Conservation (phyloP, 1,284 basidiomycete species). For the Cryptococcus depauperatus region DNA sequence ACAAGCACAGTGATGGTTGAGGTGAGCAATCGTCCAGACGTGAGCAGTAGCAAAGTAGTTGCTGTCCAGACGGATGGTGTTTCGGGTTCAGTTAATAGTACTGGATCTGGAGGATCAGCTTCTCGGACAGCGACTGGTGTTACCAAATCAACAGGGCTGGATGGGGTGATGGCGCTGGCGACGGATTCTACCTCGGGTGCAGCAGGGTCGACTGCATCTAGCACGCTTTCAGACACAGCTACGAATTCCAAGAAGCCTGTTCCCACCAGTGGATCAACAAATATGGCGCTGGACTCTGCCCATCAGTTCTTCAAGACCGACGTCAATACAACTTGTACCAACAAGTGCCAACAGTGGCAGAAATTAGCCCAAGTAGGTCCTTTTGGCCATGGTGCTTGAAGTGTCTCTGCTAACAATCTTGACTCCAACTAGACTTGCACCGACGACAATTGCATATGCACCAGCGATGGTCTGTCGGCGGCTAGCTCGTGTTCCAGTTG, state of each 20-base stretch:
- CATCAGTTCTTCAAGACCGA: constrained; percentile 3
- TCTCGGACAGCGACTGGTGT: background rate
- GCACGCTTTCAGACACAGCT: background rate
- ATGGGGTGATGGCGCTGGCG: background rate
- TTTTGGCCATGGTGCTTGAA: no score
- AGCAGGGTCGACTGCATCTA: background rate
- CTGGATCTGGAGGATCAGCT: background rate
- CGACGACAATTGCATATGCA: constrained; percentile 21
- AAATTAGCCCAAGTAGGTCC: constrained; percentile 14
- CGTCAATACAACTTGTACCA: constrained; percentile 3
- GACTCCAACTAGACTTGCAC: constrained; percentile 15
- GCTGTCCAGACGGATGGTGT: background rate
- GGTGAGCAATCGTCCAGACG: background rate
- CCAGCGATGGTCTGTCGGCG: constrained; percentile 7
- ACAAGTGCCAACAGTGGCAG: constrained; percentile 5
- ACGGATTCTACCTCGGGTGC: background rate
- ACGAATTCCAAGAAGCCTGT: background rate
- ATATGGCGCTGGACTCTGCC: constrained; percentile 5
- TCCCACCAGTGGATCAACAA: background rate
- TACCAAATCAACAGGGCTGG: background rate
- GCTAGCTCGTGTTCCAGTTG: constrained; percentile 18
- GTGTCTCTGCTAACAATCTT: no score
- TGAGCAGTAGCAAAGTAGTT: background rate
- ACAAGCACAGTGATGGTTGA: constrained; percentile 6
- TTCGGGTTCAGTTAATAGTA: background rate